Conservation (phyloP, 2,329 filamentous ascomycete genomes). For the Drechslerella coelobrocha region DNA sequence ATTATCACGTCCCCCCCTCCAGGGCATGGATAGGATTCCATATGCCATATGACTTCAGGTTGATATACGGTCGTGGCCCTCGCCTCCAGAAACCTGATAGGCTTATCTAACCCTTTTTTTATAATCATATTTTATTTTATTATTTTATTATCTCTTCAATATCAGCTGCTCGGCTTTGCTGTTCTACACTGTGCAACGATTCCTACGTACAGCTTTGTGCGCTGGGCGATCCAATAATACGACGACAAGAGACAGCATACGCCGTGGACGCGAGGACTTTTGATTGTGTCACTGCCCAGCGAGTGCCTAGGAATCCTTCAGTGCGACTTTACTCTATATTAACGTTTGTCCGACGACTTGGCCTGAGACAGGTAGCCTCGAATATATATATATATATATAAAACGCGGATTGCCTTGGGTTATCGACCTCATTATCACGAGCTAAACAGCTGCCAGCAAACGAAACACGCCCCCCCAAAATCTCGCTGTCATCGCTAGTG, state of each 20-base stretch:
- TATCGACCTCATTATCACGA: not conserved
- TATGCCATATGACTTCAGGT: not conserved
- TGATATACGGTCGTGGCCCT: constrained; percentile 14
- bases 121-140: not conserved
- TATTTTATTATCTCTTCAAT: not conserved
- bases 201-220: constrained; percentile 21
- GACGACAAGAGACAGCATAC: not conserved
- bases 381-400: constrained; percentile 6
- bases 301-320: constrained; percentile 31
- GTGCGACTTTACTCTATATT: constrained; percentile 47
- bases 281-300: constrained; percentile 39
- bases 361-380: constrained; percentile 6
- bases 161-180: constrained; percentile 3
- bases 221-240: constrained; percentile 35
- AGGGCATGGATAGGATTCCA: not conserved
- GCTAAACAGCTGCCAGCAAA: not conserved
- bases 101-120: constrained; percentile 5
- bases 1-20: constrained; percentile 7
- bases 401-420: not conserved
- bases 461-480: not conserved
- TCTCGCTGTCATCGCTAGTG: not conserved
- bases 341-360: constrained; percentile 23
- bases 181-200: constrained; percentile 18
- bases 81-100: constrained; percentile 13
- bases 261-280: too few relatives aligned